phyloP scores from a whole-genome alignment of 345 rosid genomes.

The Carallia pectinifolia region DNA sequence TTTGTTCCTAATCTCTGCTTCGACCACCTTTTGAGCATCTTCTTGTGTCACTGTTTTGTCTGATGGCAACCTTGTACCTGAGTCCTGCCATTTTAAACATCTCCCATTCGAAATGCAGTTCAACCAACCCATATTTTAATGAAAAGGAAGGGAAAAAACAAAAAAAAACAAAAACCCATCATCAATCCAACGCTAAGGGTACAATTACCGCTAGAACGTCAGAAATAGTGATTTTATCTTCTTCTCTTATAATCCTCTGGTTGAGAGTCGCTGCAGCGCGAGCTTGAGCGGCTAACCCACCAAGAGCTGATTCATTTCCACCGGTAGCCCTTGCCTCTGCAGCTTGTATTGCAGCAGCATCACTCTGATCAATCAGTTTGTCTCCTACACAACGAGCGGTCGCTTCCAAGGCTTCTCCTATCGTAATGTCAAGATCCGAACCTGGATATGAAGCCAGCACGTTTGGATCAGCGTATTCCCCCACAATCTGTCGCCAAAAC shows the following conservation, averaged over 20 bases:
- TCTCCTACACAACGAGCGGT: conserved; percentile 41
- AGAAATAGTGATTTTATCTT: conserved; percentile 39
- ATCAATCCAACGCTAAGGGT: too few species aligned
- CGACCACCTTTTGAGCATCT: conserved; percentile 32
- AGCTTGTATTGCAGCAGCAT: conserved; percentile 50
- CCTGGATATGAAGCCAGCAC: not conserved
- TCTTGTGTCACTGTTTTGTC: conserved; percentile 24
- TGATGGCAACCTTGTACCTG: conserved; percentile 20
- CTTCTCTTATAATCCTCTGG: conserved; percentile 19
- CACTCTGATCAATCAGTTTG: conserved; percentile 52
- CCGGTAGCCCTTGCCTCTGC: conserved; percentile 50
- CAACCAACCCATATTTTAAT: too few species aligned
- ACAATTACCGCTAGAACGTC: conserved; percentile 41
- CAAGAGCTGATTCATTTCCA: conserved; percentile 19
- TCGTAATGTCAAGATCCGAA: conserved; percentile 16
- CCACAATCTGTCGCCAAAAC: too few species aligned
- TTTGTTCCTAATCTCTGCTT: conserved; percentile 31
- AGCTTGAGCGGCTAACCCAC: conserved; percentile 44
- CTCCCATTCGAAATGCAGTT: too few species aligned
- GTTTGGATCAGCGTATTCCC: too few species aligned
- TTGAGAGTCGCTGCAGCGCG: conserved; percentile 45
- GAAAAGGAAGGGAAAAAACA: too few species aligned
- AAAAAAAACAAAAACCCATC: not conserved
- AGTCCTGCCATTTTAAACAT: conserved; percentile 21
- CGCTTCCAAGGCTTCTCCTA: conserved; percentile 60